phyloP scores from a whole-genome alignment of 768 basidiomycete species.

The Hirschioporus abietinus region DNA sequence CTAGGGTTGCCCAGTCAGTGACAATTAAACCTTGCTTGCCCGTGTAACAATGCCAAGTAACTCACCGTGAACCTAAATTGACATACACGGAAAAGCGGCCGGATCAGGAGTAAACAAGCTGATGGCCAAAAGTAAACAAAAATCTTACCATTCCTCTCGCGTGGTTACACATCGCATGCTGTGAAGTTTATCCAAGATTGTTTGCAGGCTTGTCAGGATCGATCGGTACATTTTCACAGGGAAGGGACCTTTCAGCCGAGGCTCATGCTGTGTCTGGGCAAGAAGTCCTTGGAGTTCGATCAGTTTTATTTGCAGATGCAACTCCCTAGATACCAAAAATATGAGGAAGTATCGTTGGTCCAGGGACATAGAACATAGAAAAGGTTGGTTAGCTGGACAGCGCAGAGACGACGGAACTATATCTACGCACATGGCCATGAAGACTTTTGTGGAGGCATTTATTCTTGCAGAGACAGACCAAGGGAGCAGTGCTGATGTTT shows the following conservation, averaged over 20 bases:
- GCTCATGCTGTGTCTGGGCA: slow-evolving; percentile 87
- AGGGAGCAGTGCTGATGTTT: slow-evolving; percentile 27
- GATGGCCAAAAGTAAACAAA: slow-evolving; percentile 6
- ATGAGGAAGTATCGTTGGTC: neutral
- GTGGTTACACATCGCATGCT: slow-evolving; percentile 98
- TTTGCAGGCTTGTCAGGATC: slow-evolving; percentile 76
- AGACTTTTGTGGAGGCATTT: slow-evolving; percentile 67
- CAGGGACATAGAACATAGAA: neutral
- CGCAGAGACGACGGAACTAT: neutral
- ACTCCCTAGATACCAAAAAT: slow-evolving; percentile 56
- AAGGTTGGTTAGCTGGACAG: neutral
- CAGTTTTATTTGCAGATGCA: slow-evolving; percentile 88
- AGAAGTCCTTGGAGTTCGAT: slow-evolving; percentile 83
- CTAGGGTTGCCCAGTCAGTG: slow-evolving; percentile 31
- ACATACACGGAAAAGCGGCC: slow-evolving; percentile 8
- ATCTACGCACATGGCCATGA: slow-evolving; percentile 81
- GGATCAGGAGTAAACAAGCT: slow-evolving; percentile 6
- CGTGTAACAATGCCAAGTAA: slow-evolving; percentile 6
- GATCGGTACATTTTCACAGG: slow-evolving; percentile 81
- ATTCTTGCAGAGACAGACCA: slow-evolving; percentile 38
- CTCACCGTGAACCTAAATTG: slow-evolving; percentile 64
- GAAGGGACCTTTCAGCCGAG: slow-evolving; percentile 93
- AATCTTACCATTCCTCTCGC: slow-evolving; percentile 80
- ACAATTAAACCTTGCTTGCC: neutral
- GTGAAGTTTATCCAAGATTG: slow-evolving; percentile 84